Evolutionary conservation across 2,329 filamentous ascomycete genomes (phyloP), one percentile per base, ranked within the genome.

Genomic region (Aspergillus tamarii): DNA sequence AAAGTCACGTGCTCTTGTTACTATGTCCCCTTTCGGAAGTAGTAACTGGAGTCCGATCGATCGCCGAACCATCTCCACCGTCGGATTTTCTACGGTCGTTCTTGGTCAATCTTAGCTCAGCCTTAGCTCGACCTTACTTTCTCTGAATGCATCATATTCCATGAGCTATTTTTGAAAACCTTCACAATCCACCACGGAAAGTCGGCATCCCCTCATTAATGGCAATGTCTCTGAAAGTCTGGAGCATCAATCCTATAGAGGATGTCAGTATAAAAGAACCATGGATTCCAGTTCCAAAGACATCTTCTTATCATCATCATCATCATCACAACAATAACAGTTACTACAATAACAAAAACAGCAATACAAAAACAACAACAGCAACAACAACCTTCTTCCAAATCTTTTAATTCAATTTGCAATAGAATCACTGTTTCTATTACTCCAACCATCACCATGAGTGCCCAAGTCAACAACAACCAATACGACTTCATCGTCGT

Each of bases 401-500:
- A 52, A 11, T 10, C 16, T 50, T 50, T 30, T 26, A 30, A 26
- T 50, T 16, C 23, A 50, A n/a, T 32, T 19, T n/a, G 3, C 16
- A 32, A n/a, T 32, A 52, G 28, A n/a, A 52, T 48, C 45, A 48
- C 19, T 4, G 21, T 8, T 32, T 34, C 48, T 32, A 32, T 26
- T 28, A 14, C 48, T 32, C 21, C 52, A 26, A 26, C 23, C 46
- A 36, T 46, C 26, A 63, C 26, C 23, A 67, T 67, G 66, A 45
- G 57, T 19, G 41, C 59, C 19, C 46, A 59, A 28, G 36, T 60
- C 23, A 68, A 67, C 60, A 63, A 63, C 30, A 62, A 61, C 41
- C 45, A 64, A 32, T 73, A 61, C 60, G 73, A 76, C 66, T 76
- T 74, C 60, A 73, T 76, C 60, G 52, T 77, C 54, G 72, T 75